Evolutionary conservation across 345 rosid genomes (phyloP), one percentile per base, ranked within the genome.

Genomic region (Fremontodendron californicum): DNA sequence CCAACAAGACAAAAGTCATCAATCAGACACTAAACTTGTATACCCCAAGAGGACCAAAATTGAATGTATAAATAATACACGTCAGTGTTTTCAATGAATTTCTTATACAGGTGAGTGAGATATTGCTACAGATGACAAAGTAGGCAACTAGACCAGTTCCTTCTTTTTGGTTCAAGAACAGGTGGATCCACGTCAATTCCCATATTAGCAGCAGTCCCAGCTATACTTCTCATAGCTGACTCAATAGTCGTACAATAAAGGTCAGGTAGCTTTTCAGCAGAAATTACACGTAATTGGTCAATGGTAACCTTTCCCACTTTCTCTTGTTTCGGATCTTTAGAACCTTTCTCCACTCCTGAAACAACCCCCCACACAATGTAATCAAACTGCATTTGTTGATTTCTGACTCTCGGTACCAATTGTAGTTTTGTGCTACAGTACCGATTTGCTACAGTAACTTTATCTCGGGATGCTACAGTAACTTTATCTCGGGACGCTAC

Each of bases 161-260:
- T 92, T 90, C 89, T 76, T 75, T 88, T 94, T 75, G 89, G 88
- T 81, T 89, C 91, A 73, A 94, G 98, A 89, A 94, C 78, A 5
- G 97, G 97, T 43, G 98, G 98, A 71, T 94, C 97, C 1, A 92
- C 71, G 42, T 92, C 91, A 23, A 92, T 91, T 60, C 97, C 98
- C 97, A 94, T 94, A 73, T 92, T 94, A 72, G 93, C 94, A 19
- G 98, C 96, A 15, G 98, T 94, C 35, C 98, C 97, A 2, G 98
- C 98, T 78, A 92, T 92, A 71, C 90, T 84, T 84, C 97, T 90
- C 96, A 90, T 92, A 8, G 97, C 98, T 5, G 98, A 91, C 77
- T 92, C 98, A 66, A 94, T 78, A 13, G 84, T 87, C 0, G 83
- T 85, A 79, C 98, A 92, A 78, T 92, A 92, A 80, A 92, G 80